phyloP scores from a whole-genome alignment of 2,329 filamentous ascomycete species.

The Claviceps lovelessii region DNA sequence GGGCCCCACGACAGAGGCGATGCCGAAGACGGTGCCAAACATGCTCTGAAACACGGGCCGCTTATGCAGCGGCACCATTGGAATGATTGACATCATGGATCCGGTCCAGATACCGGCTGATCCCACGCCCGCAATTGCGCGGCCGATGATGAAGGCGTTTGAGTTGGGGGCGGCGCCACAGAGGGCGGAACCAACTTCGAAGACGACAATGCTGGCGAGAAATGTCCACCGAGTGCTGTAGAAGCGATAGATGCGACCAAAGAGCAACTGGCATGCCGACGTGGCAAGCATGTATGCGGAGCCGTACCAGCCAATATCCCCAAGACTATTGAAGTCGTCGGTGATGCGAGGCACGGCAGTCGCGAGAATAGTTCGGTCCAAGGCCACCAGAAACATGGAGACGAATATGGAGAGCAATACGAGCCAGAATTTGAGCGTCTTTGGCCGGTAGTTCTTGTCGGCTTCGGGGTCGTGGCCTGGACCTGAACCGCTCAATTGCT shows the following conservation, averaged over 20 bases:
- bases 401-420: background rate
- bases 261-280: background rate
- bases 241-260: background rate
- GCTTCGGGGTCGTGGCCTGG: background rate
- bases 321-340: background rate
- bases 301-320: background rate
- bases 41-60: slow-evolving; percentile 40
- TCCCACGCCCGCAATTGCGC: slow-evolving; percentile 32
- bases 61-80: slow-evolving; percentile 34
- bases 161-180: slow-evolving; percentile 24
- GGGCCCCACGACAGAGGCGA: slow-evolving; percentile 37
- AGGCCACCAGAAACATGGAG: background rate
- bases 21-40: slow-evolving; percentile 41
- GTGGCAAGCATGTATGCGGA: background rate
- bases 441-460: background rate
- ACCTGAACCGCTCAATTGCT: background rate
- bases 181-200: background rate
- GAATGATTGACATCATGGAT: slow-evolving; percentile 29
- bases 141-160: slow-evolving; percentile 35
- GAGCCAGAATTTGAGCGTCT: background rate
- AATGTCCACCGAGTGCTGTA: background rate
- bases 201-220: background rate
- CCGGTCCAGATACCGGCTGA: slow-evolving; percentile 36
- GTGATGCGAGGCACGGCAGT: background rate
- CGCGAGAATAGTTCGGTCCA: background rate